Percentiles rank a stretch among this genome's conserved stretches.
phyloP scores from a whole-genome alignment of 202 grass and related monocot species.

The Schoenoplectus triqueter region DNA sequence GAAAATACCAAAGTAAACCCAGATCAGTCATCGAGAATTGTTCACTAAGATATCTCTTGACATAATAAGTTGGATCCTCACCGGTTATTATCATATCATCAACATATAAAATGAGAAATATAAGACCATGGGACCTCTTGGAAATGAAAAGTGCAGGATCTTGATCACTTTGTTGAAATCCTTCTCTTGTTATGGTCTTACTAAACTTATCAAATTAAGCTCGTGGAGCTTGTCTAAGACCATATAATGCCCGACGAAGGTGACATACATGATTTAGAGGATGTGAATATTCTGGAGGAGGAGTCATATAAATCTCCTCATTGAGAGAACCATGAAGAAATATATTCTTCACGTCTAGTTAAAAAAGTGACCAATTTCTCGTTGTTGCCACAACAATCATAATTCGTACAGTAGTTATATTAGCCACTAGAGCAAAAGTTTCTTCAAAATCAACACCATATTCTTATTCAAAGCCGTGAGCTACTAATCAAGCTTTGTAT shows the following conservation, averaged over 20 bases:
- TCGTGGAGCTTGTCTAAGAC: not conserved
- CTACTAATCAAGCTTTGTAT: not conserved
- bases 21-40: not conserved
- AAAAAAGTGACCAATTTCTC: not conserved
- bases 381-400: not conserved
- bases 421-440: not conserved
- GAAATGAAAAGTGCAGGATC: not conserved
- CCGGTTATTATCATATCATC: not conserved
- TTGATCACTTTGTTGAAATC: not conserved
- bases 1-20: not conserved
- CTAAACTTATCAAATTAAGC: not conserved
- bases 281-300: not conserved
- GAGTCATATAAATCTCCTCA: not conserved
- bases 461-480: not conserved
- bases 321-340: conserved; percentile 3
- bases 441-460: conserved; percentile 22
- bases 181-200: not conserved
- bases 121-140: not conserved
- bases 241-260: not conserved
- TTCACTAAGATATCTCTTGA: not conserved
- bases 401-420: not conserved
- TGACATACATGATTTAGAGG: conserved; percentile 3
- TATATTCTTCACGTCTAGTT: not conserved
- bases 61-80: not conserved
- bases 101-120: not conserved